Evolutionary conservation across 129 eudicot genomes (phyloP).

Genomic region (Logfia minima): DNA sequence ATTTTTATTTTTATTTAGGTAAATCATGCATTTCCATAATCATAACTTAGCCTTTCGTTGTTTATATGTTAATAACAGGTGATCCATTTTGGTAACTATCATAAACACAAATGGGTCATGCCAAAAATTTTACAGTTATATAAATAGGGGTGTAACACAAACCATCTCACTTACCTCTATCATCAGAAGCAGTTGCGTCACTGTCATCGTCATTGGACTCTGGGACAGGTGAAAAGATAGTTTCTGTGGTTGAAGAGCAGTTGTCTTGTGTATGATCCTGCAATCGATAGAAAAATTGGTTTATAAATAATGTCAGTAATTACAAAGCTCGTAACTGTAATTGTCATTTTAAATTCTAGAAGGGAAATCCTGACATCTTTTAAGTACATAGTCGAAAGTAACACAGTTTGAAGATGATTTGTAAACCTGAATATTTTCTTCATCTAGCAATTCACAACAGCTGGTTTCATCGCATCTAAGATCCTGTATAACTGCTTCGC

Average conservation of each 20-base stretch:
- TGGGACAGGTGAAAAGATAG: slow-evolving; percentile 67
- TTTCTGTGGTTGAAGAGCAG: slow-evolving; percentile 46
- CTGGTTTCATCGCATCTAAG: slow-evolving; percentile 40
- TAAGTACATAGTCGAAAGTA: not conserved
- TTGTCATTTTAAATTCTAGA: no score
- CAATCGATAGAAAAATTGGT: slow-evolving; percentile 7
- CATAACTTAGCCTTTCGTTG: no score
- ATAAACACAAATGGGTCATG: no score
- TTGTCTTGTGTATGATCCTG: slow-evolving; percentile 56
- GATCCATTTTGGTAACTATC: no score
- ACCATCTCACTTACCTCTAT: slow-evolving; percentile 46
- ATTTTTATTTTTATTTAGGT: no score
- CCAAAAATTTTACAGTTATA: no score
- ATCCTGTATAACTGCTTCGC: slow-evolving; percentile 33
- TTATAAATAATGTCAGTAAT: slow-evolving; percentile 12
- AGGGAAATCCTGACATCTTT: not conserved
- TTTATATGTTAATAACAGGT: no score
- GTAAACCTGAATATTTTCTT: slow-evolving; percentile 38
- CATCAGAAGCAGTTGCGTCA: slow-evolving; percentile 33
- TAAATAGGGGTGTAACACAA: not conserved
- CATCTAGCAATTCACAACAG: slow-evolving; percentile 38
- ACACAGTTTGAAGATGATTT: slow-evolving; percentile 20
- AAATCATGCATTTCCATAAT: no score
- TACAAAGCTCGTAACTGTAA: not conserved
- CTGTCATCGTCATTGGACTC: slow-evolving; percentile 47